Conservation (phyloP, 148 eudicot species). For the Rhododendron molle region DNA sequence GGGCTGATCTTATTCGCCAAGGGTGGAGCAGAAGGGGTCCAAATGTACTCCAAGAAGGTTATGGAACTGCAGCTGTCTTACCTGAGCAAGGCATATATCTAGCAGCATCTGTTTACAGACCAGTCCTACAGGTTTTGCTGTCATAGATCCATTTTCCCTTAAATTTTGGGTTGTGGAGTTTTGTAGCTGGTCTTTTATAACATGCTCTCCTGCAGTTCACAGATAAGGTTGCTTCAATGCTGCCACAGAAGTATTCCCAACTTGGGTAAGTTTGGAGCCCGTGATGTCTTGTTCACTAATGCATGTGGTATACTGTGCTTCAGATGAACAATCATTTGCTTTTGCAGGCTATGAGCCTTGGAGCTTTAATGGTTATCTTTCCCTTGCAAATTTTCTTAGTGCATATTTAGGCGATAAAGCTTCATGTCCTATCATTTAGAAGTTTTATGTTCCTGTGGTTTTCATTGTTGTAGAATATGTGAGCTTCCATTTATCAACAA, state of each 20-base stretch:
- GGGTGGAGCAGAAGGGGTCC: constrained; percentile 79
- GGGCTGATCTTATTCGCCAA: constrained; percentile 58
- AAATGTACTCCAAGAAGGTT: constrained; percentile 84
- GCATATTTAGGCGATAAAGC: neutral
- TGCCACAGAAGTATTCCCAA: constrained; percentile 85
- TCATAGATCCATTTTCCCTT: neutral
- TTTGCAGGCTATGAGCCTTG: neutral
- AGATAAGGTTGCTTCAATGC: constrained; percentile 75
- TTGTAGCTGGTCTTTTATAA: constrained; percentile 8
- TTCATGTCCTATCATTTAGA: neutral
- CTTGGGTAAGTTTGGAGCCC: constrained; percentile 63
- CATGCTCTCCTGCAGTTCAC: constrained; percentile 64
- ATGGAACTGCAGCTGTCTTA: constrained; percentile 89
- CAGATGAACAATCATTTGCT: neutral
- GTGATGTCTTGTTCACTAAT: neutral
- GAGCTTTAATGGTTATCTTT: neutral
- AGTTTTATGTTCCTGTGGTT: neutral
- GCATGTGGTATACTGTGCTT: neutral
- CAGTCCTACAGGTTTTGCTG: constrained; percentile 76
- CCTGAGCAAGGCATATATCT: constrained; percentile 97
- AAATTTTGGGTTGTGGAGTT: neutral
- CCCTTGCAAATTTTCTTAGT: neutral
- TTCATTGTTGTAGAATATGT: neutral
- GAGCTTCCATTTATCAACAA: neutral
- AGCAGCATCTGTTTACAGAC: constrained; percentile 95